Evolutionary conservation across 306 rosid species (phyloP), one percentile per base, ranked within the genome.

Genomic region (Casuarina glauca): DNA sequence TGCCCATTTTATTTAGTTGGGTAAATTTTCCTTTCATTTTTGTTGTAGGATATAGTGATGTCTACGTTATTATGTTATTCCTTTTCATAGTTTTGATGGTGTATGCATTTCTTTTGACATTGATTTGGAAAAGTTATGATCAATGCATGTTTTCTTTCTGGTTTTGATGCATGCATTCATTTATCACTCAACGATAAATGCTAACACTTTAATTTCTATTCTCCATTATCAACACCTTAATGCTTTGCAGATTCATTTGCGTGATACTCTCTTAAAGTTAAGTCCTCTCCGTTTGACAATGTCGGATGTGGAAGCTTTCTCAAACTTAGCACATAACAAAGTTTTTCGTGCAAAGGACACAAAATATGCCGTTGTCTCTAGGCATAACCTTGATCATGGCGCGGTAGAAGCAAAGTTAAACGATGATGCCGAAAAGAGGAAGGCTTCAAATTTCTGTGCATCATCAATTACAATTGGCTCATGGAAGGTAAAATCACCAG

Each of bases 401-500:
- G 64, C 39, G 3, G 64, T 35, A 1, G 5, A 58, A 57, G 51
- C 36, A 16, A 19, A 5, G 43, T 32, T 45, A 26, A 67, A 17
- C 38, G 39, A 52, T 10, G 76, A 78, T 72, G 55, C 45, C 26
- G 84, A 84, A 38, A 87, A 68, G 36, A 19, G 76, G 43, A 90
- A 87, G 72, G 90, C 89, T 44, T 75, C 79, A 12, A 87, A 86
- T 57, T 71, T 82, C 73, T 41, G 68, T 19, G 80, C 84, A 1
- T 54, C 38, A 2, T 41, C 73, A 5, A 80, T 90, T 42, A 52
- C 3, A 64, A 90, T 90, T 13, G 91, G 94, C 7, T 44, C 43
- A 49, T 90, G 80, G 78, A 76, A 60, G 91, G 91, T 87, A 72
- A 32, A 19, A 16, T 9, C 13, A 4, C 13, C 36, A 4, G 19